Conservation (phyloP, 2,329 filamentous ascomycete genomes). For the Coniella vitis region DNA sequence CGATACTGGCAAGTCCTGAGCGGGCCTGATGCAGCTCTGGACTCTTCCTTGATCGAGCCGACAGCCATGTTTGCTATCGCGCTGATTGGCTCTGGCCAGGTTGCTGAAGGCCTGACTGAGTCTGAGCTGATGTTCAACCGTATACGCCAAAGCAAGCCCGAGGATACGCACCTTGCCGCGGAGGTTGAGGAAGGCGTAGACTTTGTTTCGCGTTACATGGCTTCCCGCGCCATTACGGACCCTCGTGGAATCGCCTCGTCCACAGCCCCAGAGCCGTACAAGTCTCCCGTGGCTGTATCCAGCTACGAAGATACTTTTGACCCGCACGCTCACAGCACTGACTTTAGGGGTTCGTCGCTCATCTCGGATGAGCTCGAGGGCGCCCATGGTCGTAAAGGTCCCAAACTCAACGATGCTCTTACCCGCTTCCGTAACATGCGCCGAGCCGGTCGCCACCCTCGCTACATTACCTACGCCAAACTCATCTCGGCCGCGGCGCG, state of each 20-base stretch:
- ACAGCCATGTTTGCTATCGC: slow-evolving; percentile 87
- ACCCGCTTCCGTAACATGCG: slow-evolving; percentile 88
- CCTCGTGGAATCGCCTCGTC: slow-evolving; percentile 47
- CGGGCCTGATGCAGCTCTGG: slow-evolving; percentile 52
- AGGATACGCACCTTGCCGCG: slow-evolving; percentile 56
- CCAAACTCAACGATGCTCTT: slow-evolving; percentile 73
- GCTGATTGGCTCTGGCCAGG: slow-evolving; percentile 76
- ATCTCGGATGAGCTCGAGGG: slow-evolving; percentile 89
- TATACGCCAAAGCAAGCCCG: slow-evolving; percentile 57
- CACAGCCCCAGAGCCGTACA: slow-evolving; percentile 37
- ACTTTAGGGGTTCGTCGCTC: slow-evolving; percentile 85
- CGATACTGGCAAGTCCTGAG: slow-evolving; percentile 74
- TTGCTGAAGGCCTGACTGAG: slow-evolving; percentile 72
- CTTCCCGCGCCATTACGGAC: slow-evolving; percentile 46
- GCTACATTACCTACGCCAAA: slow-evolving; percentile 96
- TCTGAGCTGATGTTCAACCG: slow-evolving; percentile 82
- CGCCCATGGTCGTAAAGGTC: slow-evolving; percentile 62
- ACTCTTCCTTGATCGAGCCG: slow-evolving; percentile 70
- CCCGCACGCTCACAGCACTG: slow-evolving; percentile 82
- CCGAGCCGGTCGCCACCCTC: slow-evolving; percentile 80
- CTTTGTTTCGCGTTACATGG: slow-evolving; percentile 56
- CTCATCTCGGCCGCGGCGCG: slow-evolving; percentile 86
- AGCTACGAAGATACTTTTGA: slow-evolving; percentile 79
- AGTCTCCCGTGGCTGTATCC: slow-evolving; percentile 49
- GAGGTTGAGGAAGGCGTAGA: slow-evolving; percentile 84